Evolutionary conservation across 1,284 basidiomycete genomes (phyloP), one percentile per base, ranked within the genome.

Genomic region (Trichosporon asahii): DNA sequence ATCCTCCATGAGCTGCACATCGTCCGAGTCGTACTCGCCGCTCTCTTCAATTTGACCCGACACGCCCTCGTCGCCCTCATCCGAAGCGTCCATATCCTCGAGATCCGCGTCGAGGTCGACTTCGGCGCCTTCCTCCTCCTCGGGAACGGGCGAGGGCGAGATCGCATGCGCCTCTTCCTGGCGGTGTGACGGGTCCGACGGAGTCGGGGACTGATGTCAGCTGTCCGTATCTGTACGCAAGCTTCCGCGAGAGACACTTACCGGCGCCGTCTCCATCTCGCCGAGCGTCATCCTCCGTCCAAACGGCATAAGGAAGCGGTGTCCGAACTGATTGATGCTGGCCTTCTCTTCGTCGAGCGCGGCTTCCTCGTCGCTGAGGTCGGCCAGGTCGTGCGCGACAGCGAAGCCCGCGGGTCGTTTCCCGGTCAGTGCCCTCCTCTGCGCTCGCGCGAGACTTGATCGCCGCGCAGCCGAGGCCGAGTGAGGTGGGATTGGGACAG

Each of bases 181-280:
- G 11, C 78, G 68, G 35, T 77, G 75, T 29, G 80, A 79, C 27
- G 76, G 74, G 49, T 83, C 80, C 9, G 78, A 78, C 0, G 81
- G 81, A 12, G 80, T 79, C 0, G 80, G 80, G 1, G 80, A 81
- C 75, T 79, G 72, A 11, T 31, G 64, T 73, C 31, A 73, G 71
- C 35, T 37, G n/a, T 15, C 12, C 15, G 15, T 18, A n/a, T 14
- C 12, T 9, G 2, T 49, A 67, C 3, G 8, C 44, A n/a, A 18
- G 18, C 40, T 27, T 21, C 60, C 12, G 18, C 35, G 44, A 14
- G 1, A 33, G 12, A 6, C 12, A 27, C 79, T 67, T 66, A 82
- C 81, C 15, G 78, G 76, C 3, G 76, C 78, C n/a, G 76, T 75
- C 64, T 83, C 82, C 70, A 79, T 75, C 72, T 83, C 80, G 74